Base-by-base conservation (phyloP, 2,329 filamentous ascomycete species). In the Colletotrichum graminicola region DNA sequence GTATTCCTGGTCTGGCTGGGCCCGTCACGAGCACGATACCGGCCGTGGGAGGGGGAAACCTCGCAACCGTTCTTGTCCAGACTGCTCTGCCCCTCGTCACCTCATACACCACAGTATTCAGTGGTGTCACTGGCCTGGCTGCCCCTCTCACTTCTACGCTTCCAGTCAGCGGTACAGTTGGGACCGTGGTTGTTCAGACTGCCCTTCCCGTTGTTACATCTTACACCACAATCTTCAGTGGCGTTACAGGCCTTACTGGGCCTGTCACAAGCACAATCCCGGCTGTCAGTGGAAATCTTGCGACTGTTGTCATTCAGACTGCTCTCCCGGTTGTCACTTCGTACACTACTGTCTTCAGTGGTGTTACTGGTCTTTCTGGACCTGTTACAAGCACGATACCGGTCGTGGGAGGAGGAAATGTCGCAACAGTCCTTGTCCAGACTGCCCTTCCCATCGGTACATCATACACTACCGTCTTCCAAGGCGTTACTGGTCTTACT, bases 171-270 rank as follows among this genome's bases (percentile, higher is more conserved):
- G 61, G 61, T 16, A 55, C 26, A 3, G 14, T 63, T 8, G 61
- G 10, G 7, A 64, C 62, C 6, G 62, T 64, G 6, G 12, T 64
- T 3, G 21, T 64, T 11, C 36, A 64, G 51, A 34, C 62, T 1
- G 62, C 56, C 0, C 18, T 60, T 1, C 56, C 62, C 2, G 2
- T 36, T 5, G 5, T 29, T 1, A 54, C 62, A 1, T 54, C 49
- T 1, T 64, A 64, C 39, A 64, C 51, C 3, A 64, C 62, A 3
- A 7, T 64, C 2, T 43, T 52, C 14, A 12, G 21, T 1, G 62
- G 62, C 4, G 29, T 64, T 1, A 23, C 51, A 1, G 62, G 39
- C n/a, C 47, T 66, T 8, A 8, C 41, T 8, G 62, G 41, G 1
- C 43, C 62, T 5, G 7, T 34, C 21, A 65, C 54, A 1, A n/a